Evolutionary conservation across 2,329 filamentous ascomycete species (phyloP).

Genomic region (Paecilomyces sp.): DNA sequence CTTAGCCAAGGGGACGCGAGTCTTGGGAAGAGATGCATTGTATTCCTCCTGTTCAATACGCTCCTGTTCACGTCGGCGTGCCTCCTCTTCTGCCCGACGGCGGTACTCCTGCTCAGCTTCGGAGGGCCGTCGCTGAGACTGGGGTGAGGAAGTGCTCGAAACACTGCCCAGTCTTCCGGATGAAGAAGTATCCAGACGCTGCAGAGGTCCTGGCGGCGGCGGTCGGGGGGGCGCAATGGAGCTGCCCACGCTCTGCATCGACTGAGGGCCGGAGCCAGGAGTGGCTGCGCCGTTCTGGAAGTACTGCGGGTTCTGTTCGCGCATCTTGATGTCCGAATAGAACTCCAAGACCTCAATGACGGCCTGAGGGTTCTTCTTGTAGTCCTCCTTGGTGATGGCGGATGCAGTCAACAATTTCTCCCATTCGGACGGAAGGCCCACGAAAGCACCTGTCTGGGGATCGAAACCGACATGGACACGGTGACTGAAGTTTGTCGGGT

Average conservation of each 20-base stretch:
- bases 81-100: slow-evolving; percentile 46
- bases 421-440: slow-evolving; percentile 92
- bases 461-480: slow-evolving; percentile 97
- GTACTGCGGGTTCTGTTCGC: slow-evolving; percentile 54
- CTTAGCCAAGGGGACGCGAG: slow-evolving; percentile 71
- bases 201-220: slow-evolving; percentile 46
- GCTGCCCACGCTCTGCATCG: slow-evolving; percentile 44
- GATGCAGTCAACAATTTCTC: slow-evolving; percentile 93
- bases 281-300: slow-evolving; percentile 57
- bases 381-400: slow-evolving; percentile 96
- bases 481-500: slow-evolving; percentile 96
- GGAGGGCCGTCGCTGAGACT: slow-evolving; percentile 45
- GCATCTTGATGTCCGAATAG: slow-evolving; percentile 61
- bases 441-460: slow-evolving; percentile 88
- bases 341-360: slow-evolving; percentile 62
- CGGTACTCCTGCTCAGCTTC: slow-evolving; percentile 48
- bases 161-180: slow-evolving; percentile 21
- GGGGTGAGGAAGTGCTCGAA: slow-evolving; percentile 27
- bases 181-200: slow-evolving; percentile 39
- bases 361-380: slow-evolving; percentile 89
- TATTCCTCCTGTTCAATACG: slow-evolving; percentile 78
- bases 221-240: slow-evolving; percentile 65
- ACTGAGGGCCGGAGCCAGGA: slow-evolving; percentile 41
- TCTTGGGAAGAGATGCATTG: slow-evolving; percentile 81
- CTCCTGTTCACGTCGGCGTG: slow-evolving; percentile 53